Base-by-base conservation (phyloP, 2,329 filamentous ascomycete species). In the Sclerotiophoma versabilis region DNA sequence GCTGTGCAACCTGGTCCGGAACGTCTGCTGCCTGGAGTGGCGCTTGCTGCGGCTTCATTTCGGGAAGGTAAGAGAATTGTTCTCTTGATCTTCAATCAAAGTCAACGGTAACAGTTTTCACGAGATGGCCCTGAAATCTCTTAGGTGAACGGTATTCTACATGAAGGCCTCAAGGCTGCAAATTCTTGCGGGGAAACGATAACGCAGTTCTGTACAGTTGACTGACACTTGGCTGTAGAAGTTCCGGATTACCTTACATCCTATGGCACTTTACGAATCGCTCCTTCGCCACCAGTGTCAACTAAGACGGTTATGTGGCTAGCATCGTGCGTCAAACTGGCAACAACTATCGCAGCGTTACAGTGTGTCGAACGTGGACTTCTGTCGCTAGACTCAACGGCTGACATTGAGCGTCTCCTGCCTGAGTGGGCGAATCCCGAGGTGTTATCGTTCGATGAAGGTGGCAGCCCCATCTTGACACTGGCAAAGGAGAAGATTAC, bases 331-430 rank as follows among this genome's bases (percentile, higher is more conserved):
- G 66, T 57, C 32, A 73, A 71, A 45, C 48, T 73, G 4, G 49
- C 66, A 4, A 67, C 66, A 22, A 54, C 60, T 9, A 55, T 74
- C 27, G 66, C 67, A 29, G 66, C 54, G 1, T 37, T 73, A 45
- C 68, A 73, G 47, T 68, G 65, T 39, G 63, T 73, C 14, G 68
- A 73, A 44, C 62, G 65, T 5, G 66, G 65, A 2, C 55, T 67
- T 3, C 57, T 72, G 25, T 54, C 55, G 4, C 59, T 73, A 7
- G 61, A 72, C 41, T 60, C 65, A n/a, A 22, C 59, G 8, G 47
- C 43, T 12, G 60, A 63, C 37, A 52, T 70, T 9, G 59, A 64
- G 29, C 58, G 60, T 12, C 45, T 72, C 14, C 45, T 71, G 5
- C 65, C 66, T 2, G 68, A 71, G 47, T 64, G 66, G 56, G 60